Base-by-base conservation (phyloP, 2,329 filamentous ascomycete species). In the Colletotrichum agaves region DNA sequence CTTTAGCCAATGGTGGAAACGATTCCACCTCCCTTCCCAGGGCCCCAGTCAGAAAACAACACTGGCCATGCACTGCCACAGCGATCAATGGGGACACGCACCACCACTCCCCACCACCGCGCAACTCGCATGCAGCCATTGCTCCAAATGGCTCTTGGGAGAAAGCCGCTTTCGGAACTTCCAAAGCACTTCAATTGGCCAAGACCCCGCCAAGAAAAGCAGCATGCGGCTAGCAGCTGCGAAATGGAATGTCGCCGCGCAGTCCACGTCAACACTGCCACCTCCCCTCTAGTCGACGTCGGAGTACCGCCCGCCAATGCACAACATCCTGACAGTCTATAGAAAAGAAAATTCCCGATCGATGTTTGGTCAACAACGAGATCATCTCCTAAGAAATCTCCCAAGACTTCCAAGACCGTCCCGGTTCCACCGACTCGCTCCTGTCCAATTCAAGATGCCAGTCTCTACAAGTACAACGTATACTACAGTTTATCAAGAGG, bases 11-110 rank as follows among this genome's bases (percentile, higher is more conserved):
- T 11, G 23, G 63, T 61, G 63, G 63, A 47, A 47, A n/a, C n/a
- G 39, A 39, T 56, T 58, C 63, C 35, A 61, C 64, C 41, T 58
- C 46, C 39, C 63, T 62, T 64, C 55, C 58, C 35, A 52, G 10
- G 10, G 44, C 43, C 13, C 65, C 65, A 67, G 47, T 64, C 39
- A 53, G 53, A 44, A 53, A 33, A 35, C 61, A 21, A 64, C 61
- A 53, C 56, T 53, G 58, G 46, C 33, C 39, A 53, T 65, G 65
- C 65, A 68, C 65, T 68, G 65, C 65, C 65, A 68, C 65, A 60
- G 47, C 61, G 65, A 68, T 68, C 55, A 68, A 68, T 65, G 65
- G 55, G 55, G 27, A 27, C 27, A 27, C 27, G 27, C 27, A 27
- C 27, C 23, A 27, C 23, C 21, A 12, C 57, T 52, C 44, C 57